These are phyloP conservation scores for Leccinum broughii DNA, from an alignment of 768 basidiomycete species.

Conservation along the genomic window DNA sequence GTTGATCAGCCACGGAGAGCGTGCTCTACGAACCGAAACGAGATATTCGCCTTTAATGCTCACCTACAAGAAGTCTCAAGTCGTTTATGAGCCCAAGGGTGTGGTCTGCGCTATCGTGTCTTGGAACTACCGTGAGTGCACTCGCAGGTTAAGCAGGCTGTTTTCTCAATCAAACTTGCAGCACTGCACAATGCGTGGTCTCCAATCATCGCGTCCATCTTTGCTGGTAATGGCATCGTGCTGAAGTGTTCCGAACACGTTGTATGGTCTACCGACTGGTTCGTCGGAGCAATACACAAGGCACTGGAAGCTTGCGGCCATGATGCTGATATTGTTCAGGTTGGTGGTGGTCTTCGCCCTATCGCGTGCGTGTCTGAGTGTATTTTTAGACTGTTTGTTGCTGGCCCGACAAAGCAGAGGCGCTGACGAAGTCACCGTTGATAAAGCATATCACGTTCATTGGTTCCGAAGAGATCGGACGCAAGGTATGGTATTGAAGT, in stretches of 20 bases:
- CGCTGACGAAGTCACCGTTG: constrained; percentile 71
- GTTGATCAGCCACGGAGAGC: constrained; percentile 84
- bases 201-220: constrained; percentile 87
- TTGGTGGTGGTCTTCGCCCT: constrained; percentile 24
- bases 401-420: constrained; percentile 83
- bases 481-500: constrained; percentile 48
- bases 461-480: constrained; percentile 77
- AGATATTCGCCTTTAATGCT: constrained; percentile 68
- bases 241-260: constrained; percentile 94
- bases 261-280: constrained; percentile 87
- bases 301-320: constrained; percentile 84
- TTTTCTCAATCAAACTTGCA: constrained; percentile 32
- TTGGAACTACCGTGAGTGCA: constrained; percentile 83
- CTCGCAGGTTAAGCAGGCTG: background rate
- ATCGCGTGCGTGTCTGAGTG: constrained; percentile 8
- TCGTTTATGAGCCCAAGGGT: constrained; percentile 89
- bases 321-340: constrained; percentile 88
- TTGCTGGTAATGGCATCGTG: constrained; percentile 87
- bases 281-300: constrained; percentile 72
- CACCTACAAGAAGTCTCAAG: constrained; percentile 73
- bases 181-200: constrained; percentile 94
- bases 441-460: constrained; percentile 97
- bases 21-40: constrained; percentile 68
- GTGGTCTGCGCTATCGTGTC: constrained; percentile 92
- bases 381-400: constrained; percentile 70